phyloP scores from a whole-genome alignment of 2,329 filamentous ascomycete species.

The Didymella segeticola region DNA sequence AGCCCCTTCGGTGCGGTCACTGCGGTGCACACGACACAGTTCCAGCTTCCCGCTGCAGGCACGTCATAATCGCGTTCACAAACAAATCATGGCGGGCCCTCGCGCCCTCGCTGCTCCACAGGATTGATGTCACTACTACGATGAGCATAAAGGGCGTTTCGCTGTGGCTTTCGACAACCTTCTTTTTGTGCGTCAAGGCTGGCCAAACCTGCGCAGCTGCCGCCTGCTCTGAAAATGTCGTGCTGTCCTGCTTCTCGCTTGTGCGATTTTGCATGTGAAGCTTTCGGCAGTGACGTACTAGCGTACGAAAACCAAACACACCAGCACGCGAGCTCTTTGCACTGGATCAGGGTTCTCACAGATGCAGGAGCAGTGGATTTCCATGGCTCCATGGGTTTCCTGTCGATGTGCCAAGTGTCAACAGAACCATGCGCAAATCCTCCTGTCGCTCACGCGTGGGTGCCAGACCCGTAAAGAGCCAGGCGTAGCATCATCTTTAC shows the following conservation, averaged over 20 bases:
- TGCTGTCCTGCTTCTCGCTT: slow-evolving; percentile 9
- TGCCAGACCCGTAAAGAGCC: background rate
- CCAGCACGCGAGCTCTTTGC: slow-evolving; percentile 14
- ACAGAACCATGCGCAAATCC: slow-evolving; percentile 12
- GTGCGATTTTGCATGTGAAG: slow-evolving; percentile 18
- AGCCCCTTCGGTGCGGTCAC: slow-evolving; percentile 7
- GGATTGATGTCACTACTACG: slow-evolving; percentile 15
- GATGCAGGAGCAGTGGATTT: slow-evolving; percentile 1
- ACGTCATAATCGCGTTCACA: slow-evolving; percentile 20
- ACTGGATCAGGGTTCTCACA: slow-evolving; percentile 4
- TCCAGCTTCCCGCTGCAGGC: slow-evolving; percentile 13
- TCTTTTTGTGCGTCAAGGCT: slow-evolving; percentile 7
- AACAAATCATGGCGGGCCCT: slow-evolving; percentile 13
- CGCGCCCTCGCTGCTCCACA: slow-evolving; percentile 4
- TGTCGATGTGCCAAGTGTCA: background rate
- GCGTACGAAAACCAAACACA: background rate
- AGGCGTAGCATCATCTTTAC: background rate
- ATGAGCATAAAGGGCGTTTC: background rate
- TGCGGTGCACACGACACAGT: slow-evolving; percentile 16
- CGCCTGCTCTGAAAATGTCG: slow-evolving; percentile 3
- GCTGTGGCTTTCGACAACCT: slow-evolving; percentile 4
- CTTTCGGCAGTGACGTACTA: slow-evolving; percentile 5
- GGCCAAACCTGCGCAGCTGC: background rate
- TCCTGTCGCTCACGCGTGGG: slow-evolving; percentile 1
- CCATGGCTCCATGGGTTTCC: background rate